phyloP scores from a whole-genome alignment of 495 filamentous ascomycete genomes.

The Hypoxylon rickii region DNA sequence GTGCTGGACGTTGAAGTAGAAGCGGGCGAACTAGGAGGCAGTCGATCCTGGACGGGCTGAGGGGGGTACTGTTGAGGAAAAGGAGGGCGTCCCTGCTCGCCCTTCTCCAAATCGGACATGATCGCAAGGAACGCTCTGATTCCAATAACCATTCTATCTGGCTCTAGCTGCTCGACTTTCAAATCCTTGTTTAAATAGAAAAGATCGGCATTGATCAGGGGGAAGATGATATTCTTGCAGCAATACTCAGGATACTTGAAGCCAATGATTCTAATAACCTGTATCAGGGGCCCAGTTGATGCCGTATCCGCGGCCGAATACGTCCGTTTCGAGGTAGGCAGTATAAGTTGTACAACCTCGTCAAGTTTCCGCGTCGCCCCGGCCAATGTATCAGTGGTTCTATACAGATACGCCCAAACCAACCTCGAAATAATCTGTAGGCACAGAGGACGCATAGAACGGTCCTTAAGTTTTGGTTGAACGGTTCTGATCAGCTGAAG shows the following conservation, averaged over 20 bases:
- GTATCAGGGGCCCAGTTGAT: conserved; percentile 85
- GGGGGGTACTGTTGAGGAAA: conserved; percentile 70
- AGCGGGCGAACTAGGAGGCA: conserved; percentile 57
- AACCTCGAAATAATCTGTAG: conserved; percentile 89
- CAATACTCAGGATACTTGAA: conserved; percentile 92
- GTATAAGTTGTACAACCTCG: conserved; percentile 78
- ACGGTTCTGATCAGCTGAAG: conserved; percentile 74
- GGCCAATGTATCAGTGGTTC: conserved; percentile 69
- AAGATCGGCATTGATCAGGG: conserved; percentile 87
- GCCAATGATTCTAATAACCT: conserved; percentile 93
- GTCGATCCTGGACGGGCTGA: conserved; percentile 45
- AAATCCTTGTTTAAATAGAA: conserved; percentile 79
- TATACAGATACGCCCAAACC: conserved; percentile 95
- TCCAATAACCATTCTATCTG: conserved; percentile 93
- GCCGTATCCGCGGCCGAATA: conserved; percentile 79
- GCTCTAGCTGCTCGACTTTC: conserved; percentile 90
- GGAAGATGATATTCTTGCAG: conserved; percentile 90
- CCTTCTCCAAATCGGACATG: conserved; percentile 91
- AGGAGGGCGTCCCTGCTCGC: conserved; percentile 75
- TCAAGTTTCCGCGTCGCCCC: conserved; percentile 78
- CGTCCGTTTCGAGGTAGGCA: conserved; percentile 75
- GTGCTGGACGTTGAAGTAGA: conserved; percentile 48
- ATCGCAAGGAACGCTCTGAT: conserved; percentile 91
- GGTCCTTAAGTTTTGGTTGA: conserved; percentile 80
- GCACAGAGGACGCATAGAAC: conserved; percentile 74